phyloP scores from a whole-genome alignment of 352 stramenopile species.

The Globisporangium nodosum region DNA sequence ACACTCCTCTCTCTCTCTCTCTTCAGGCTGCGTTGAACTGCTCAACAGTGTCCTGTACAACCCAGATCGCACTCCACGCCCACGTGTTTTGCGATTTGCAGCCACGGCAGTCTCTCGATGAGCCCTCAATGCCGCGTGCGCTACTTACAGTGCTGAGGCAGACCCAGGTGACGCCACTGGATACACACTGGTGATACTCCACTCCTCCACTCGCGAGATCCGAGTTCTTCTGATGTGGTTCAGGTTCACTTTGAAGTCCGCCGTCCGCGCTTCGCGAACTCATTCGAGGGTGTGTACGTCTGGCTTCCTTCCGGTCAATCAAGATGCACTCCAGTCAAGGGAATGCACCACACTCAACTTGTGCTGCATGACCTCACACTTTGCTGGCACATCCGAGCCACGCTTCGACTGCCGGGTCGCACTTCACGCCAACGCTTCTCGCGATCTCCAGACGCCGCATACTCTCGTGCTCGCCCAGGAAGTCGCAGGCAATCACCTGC shows the following conservation, averaged over 20 bases:
- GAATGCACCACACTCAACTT: no score
- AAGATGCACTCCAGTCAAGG: no score
- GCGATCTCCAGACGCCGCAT: slow-evolving; percentile 5
- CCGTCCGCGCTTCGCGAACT: no score
- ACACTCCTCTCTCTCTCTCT: no score
- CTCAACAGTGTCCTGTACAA: no score
- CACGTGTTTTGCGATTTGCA: slow-evolving; percentile 18
- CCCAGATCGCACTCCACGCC: slow-evolving; percentile 7
- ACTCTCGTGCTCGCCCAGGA: neutral
- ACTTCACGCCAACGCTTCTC: neutral
- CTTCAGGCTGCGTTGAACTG: no score
- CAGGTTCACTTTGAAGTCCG: slow-evolving; percentile 8
- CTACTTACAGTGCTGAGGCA: neutral
- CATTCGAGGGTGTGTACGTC: no score
- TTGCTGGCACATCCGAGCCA: neutral
- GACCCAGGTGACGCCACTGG: neutral
- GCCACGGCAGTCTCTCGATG: slow-evolving; percentile 21
- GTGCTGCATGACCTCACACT: no score
- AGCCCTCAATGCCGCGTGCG: neutral
- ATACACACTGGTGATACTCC: slow-evolving; percentile 4
- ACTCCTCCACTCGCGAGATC: neutral
- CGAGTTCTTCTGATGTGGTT: neutral
- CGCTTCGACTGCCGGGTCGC: neutral
- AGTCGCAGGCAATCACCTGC: slow-evolving; percentile 5
- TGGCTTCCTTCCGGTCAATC: no score